A percentile compares a stretch with the other conserved stretches of the same genome.
Evolutionary conservation across 2,329 filamentous ascomycete genomes (phyloP).

Genomic region (Trichoderma atrobrunneum): DNA sequence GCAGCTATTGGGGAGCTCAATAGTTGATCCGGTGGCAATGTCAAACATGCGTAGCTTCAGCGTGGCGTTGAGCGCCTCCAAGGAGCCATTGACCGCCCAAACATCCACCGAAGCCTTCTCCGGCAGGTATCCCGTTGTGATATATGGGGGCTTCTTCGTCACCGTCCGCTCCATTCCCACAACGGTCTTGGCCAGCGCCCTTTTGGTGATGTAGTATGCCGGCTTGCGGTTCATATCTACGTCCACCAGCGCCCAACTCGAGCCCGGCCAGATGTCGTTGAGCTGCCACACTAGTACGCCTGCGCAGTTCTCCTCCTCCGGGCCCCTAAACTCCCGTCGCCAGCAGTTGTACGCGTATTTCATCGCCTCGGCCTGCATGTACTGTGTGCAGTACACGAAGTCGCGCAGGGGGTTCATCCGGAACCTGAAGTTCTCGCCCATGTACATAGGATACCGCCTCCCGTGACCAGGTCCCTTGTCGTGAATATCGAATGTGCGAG

Average conservation of each 20-base stretch:
- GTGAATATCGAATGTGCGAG: neutral
- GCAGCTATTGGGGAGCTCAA: neutral
- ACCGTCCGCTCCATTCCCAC: neutral
- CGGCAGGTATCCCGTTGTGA: neutral
- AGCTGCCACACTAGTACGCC: neutral
- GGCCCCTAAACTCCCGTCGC: neutral
- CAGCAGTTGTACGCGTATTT: neutral
- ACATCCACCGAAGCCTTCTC: neutral
- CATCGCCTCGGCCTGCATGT: neutral
- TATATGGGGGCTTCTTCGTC: neutral
- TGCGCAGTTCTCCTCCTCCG: neutral
- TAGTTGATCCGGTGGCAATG: neutral
- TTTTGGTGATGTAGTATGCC: neutral
- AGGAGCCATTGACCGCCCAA: neutral
- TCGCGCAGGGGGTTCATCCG: neutral
- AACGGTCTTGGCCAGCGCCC: neutral
- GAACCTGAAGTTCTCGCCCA: neutral
- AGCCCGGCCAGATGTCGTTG: neutral
- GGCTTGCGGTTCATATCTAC: neutral
- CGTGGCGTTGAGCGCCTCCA: neutral
- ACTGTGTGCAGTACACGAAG: neutral
- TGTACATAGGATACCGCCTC: neutral
- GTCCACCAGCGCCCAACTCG: neutral
- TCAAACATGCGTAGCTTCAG: neutral
- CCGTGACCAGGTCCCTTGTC: neutral